Evolutionary conservation across 371 early-diverging fungal genomes (phyloP), one percentile per base, ranked within the genome.

Genomic region (Sporodiniella umbellata): DNA sequence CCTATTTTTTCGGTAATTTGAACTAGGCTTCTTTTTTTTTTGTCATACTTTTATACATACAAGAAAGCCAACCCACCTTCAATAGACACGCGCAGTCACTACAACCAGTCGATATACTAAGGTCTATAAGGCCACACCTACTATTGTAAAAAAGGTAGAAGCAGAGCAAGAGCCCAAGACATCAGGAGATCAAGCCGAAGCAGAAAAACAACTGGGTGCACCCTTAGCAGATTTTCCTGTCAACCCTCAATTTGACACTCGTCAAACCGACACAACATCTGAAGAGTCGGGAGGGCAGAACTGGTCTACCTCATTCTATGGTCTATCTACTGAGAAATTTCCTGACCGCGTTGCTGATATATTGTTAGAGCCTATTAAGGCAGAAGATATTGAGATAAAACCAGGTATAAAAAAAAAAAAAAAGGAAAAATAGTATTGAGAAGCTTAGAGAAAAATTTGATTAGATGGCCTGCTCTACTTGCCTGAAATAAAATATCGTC

Each of bases 401-500:
- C 95, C 95, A 42, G 91, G 93, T 87, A 60, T 28, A 28, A 30
- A 22, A n/a, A n/a, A 37, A 15, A 47, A 18, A 31, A 7, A 24
- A 18, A 4, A 2, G 10, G 11, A 17, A 46, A 18, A 17, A 28
- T 10, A 10, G 14, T 26, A 24, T 21, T 33, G n/a, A 23, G n/a
- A 30, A 25, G 17, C 3, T 5, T 46, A 33, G 12, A 11, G n/a
- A 35, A 35, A 11, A 35, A 31, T 23, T 35, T 42, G 24, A n/a
- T 43, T 42, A 87, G 96, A 98, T 64, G 99, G 99, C 8, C 54
- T 94, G 40, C 51, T 95, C 21, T 96, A 96, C 60, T 72, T 97
- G 5, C 96, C 97, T 23, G 97, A 97, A 71, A 98, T 96, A 62
- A 95, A 95, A 61, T 96, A 95, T 72, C 85, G 98, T 22, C 87